Conservation (phyloP, 495 filamentous ascomycete genomes). For the Lindgomyces ingoldianus region DNA sequence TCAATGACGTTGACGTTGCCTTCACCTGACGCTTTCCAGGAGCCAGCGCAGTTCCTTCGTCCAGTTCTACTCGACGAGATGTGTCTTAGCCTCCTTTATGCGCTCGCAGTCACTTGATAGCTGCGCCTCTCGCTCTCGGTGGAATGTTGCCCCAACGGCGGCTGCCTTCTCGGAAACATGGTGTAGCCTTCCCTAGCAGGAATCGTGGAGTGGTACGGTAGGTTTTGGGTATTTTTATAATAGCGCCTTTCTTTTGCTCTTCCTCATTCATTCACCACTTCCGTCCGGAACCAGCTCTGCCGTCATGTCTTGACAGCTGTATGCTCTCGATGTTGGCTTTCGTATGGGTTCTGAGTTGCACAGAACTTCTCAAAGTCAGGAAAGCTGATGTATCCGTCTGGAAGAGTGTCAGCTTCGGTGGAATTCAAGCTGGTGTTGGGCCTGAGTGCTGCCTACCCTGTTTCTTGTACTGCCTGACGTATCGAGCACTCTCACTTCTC, state of each 20-base stretch:
- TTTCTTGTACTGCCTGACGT: slow-evolving; percentile 25
- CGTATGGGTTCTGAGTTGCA: slow-evolving; percentile 30
- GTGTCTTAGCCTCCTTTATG: slow-evolving; percentile 3
- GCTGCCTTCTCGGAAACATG: slow-evolving; percentile 5
- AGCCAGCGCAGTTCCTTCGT: not conserved
- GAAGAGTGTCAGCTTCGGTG: slow-evolving; percentile 30
- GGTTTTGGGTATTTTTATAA: slow-evolving; percentile 7
- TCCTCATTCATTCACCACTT: not conserved
- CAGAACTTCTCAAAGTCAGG: slow-evolving; percentile 51
- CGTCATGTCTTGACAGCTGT: slow-evolving; percentile 35
- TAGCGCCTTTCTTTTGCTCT: not conserved
- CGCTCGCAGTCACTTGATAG: slow-evolving; percentile 9
- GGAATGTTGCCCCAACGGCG: slow-evolving; percentile 6
- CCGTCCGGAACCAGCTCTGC: not conserved
- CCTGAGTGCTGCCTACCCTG: slow-evolving; percentile 24
- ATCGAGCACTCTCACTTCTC: slow-evolving; percentile 33
- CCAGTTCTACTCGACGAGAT: not conserved
- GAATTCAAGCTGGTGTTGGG: not conserved
- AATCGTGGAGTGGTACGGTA: slow-evolving; percentile 13
- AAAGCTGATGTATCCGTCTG: slow-evolving; percentile 53
- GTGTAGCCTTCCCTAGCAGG: slow-evolving; percentile 8
- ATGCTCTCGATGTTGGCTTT: slow-evolving; percentile 27
- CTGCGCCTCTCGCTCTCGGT: slow-evolving; percentile 10
- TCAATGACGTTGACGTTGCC: not conserved
- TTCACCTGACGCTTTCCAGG: not conserved